phyloP scores from a whole-genome alignment of 2,329 filamentous ascomycete genomes.

The Lecanicillium sp. region DNA sequence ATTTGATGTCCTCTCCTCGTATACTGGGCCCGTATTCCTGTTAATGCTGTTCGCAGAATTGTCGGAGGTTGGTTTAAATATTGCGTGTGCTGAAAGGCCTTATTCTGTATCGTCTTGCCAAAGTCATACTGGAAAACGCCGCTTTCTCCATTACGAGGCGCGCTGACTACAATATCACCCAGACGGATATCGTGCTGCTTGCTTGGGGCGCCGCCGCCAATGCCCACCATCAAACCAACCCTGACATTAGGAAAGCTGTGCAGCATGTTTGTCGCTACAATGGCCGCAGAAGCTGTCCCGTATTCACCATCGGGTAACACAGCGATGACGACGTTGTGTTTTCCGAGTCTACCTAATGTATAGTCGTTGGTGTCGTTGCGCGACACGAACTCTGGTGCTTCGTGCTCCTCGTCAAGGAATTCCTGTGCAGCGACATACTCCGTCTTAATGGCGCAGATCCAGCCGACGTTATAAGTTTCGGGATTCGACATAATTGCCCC shows the following conservation, averaged over 20 bases:
- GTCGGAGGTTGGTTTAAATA: slow-evolving; percentile 3
- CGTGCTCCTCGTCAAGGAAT: slow-evolving; percentile 15
- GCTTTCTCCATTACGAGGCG: not conserved
- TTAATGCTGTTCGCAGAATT: slow-evolving; percentile 8
- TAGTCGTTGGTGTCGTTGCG: slow-evolving; percentile 17
- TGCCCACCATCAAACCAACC: slow-evolving; percentile 10
- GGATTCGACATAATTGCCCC: too few species aligned
- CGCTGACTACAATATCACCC: slow-evolving; percentile 10
- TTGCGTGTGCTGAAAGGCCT: not conserved
- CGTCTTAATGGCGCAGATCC: slow-evolving; percentile 15
- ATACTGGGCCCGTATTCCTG: not conserved
- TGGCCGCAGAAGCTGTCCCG: not conserved
- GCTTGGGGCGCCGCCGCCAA: slow-evolving; percentile 8
- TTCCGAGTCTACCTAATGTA: slow-evolving; percentile 15
- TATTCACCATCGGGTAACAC: slow-evolving; percentile 21
- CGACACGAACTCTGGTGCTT: not conserved
- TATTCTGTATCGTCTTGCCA: slow-evolving; percentile 1
- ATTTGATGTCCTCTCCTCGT: not conserved
- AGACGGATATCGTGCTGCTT: slow-evolving; percentile 8
- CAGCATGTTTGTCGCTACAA: not conserved
- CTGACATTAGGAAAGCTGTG: slow-evolving; percentile 1
- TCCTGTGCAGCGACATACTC: slow-evolving; percentile 14
- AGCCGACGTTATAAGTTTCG: slow-evolving; percentile 17
- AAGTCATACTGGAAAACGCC: slow-evolving; percentile 9
- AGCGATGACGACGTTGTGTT: slow-evolving; percentile 21